Evolutionary conservation across 2,329 filamentous ascomycete species (phyloP).

Genomic region (Neodidymelliopsis sp.): DNA sequence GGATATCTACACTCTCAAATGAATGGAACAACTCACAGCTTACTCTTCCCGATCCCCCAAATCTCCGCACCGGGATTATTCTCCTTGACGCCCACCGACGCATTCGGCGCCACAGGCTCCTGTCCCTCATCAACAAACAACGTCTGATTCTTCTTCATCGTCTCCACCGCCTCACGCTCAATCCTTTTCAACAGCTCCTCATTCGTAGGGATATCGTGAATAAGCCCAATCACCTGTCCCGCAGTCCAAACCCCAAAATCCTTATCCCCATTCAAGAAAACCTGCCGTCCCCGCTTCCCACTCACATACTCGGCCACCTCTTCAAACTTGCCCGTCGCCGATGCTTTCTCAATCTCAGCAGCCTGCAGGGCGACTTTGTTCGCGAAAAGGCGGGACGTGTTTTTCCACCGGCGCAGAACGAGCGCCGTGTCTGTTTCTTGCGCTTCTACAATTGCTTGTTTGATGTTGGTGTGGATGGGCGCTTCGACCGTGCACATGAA

Average conservation of each 20-base stretch:
- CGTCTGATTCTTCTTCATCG: conserved; percentile 49
- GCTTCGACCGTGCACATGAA: conserved; percentile 97
- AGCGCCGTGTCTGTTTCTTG: conserved; percentile 91
- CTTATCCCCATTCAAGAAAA: conserved; percentile 90
- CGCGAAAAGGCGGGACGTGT: conserved; percentile 85
- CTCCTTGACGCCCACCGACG: conserved; percentile 40
- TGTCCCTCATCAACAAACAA: conserved; percentile 44
- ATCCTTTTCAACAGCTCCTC: conserved; percentile 55
- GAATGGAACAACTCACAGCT: conserved; percentile 39
- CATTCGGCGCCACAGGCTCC: conserved; percentile 28
- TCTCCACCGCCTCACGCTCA: conserved; percentile 55
- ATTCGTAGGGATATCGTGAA: conserved; percentile 61
- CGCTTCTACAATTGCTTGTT: conserved; percentile 87
- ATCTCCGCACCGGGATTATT: conserved; percentile 53
- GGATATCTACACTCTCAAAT: no score
- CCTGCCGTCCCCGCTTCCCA: conserved; percentile 87
- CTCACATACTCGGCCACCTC: conserved; percentile 88
- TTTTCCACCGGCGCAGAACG: conserved; percentile 88
- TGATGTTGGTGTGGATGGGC: conserved; percentile 92
- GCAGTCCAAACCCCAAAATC: conserved; percentile 98
- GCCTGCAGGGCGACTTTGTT: conserved; percentile 88
- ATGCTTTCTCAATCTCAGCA: conserved; percentile 82
- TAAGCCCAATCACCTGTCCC: conserved; percentile 82
- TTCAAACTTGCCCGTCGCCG: conserved; percentile 83
- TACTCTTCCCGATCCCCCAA: conserved; percentile 54